Evolutionary conservation across 108 stramenopile genomes (phyloP).

Genomic region (Skeletonema grethae): DNA sequence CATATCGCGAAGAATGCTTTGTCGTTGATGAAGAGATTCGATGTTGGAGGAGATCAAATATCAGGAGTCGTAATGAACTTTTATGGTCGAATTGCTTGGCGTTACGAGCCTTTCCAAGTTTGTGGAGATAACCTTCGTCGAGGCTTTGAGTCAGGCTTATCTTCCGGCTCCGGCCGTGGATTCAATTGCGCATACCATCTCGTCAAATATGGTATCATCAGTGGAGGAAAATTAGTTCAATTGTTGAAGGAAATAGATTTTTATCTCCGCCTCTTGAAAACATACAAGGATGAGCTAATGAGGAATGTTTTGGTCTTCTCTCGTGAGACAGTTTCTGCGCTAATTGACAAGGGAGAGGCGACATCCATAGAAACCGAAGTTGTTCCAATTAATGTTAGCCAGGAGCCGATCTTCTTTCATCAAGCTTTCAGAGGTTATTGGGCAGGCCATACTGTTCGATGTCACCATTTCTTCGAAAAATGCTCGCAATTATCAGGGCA

Average conservation of each 20-base stretch:
- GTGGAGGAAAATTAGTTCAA: constrained; percentile 19
- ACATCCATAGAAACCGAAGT: no score
- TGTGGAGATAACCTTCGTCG: neutral
- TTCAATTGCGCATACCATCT: constrained; percentile 4
- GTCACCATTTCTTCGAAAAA: constrained; percentile 11
- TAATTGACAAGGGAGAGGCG: constrained; percentile 24
- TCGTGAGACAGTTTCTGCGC: constrained; percentile 17
- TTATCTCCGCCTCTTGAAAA: constrained; percentile 19
- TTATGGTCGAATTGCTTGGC: neutral
- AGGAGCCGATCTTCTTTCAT: constrained; percentile 7
- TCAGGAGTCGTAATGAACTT: no score
- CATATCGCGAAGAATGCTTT: neutral
- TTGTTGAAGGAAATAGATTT: constrained; percentile 26
- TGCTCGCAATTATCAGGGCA: neutral
- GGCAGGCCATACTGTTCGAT: constrained; percentile 16
- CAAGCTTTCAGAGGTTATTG: constrained; percentile 11
- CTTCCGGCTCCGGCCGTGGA: neutral
- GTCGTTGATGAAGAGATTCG: neutral
- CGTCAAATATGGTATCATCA: constrained; percentile 4
- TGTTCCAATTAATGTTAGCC: no score
- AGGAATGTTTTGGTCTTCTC: constrained; percentile 1
- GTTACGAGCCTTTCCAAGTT: neutral
- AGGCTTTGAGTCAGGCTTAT: neutral
- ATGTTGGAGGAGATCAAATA: no score
- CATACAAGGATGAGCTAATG: neutral